phyloP scores from a whole-genome alignment of 2,329 filamentous ascomycete species.

The Fusarium praegraminearum region DNA sequence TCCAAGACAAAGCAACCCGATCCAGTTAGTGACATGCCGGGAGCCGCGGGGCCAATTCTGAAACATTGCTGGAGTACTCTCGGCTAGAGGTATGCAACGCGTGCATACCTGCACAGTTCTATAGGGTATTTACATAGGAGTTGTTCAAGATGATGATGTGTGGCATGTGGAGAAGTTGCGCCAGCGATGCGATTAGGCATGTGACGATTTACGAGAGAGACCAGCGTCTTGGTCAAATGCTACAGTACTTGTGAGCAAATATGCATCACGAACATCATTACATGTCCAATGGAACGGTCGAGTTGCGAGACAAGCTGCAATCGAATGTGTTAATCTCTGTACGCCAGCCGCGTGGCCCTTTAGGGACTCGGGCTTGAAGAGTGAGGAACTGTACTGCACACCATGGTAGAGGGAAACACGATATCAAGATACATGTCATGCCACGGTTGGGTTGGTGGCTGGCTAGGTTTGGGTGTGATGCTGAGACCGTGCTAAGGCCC shows the following conservation, averaged over 20 bases:
- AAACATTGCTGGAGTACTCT: conserved; percentile 20
- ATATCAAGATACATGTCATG: background rate
- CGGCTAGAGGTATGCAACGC: background rate
- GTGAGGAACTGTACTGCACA: background rate
- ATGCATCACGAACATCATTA: conserved; percentile 6
- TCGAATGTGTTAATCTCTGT: conserved; percentile 8
- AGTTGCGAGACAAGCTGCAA: background rate
- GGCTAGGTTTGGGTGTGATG: conserved; percentile 7
- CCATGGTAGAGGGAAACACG: background rate
- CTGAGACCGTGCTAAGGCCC: conserved; percentile 24
- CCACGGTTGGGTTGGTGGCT: conserved; percentile 1
- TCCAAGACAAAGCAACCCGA: conserved; percentile 28
- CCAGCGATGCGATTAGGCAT: conserved; percentile 5
- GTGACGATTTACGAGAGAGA: background rate
- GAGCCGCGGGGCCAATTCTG: conserved; percentile 22
- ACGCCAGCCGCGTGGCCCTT: conserved; percentile 22
- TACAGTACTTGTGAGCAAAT: background rate
- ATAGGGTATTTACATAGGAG: background rate
- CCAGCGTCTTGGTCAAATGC: background rate
- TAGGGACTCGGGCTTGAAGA: background rate
- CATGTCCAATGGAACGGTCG: background rate
- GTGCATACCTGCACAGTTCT: background rate
- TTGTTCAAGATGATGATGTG: conserved; percentile 2
- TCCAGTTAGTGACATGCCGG: conserved; percentile 34
- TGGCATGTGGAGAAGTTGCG: background rate